Percentiles rank a stretch among this genome's conserved stretches.
These are phyloP conservation scores for Epithele typhae DNA, from an alignment of 768 basidiomycete genomes.

Conservation along the genomic window DNA sequence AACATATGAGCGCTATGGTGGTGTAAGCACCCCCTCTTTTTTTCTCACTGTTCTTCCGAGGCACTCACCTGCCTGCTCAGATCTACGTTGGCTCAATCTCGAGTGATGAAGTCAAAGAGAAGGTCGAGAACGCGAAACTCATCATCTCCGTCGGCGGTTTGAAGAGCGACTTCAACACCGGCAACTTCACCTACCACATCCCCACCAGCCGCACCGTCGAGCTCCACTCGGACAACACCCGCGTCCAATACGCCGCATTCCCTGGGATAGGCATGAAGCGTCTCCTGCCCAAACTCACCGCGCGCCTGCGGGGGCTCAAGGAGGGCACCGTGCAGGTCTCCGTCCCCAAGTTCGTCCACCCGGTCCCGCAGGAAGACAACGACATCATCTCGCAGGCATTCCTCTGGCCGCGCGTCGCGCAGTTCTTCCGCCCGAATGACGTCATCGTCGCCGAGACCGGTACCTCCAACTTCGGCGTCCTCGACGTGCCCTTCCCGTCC, in stretches of 20 bases:
- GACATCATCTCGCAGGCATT: constrained; percentile 68
- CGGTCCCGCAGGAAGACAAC: constrained; percentile 46
- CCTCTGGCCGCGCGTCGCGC: constrained; percentile 77
- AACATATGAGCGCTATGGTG: constrained; percentile 68
- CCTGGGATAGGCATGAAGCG: constrained; percentile 71
- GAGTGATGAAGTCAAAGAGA: constrained; percentile 60
- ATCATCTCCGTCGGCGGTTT: constrained; percentile 70
- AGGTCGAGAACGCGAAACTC: constrained; percentile 70
- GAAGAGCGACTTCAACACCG: constrained; percentile 83
- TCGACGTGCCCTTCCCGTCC: constrained; percentile 77
- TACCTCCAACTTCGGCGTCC: constrained; percentile 80
- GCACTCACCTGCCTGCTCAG: constrained; percentile 29
- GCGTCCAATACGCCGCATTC: constrained; percentile 60
- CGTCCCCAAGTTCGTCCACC: constrained; percentile 39
- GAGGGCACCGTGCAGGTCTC: constrained; percentile 35
- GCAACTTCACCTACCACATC: constrained; percentile 77
- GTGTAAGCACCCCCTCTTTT: constrained; percentile 43
- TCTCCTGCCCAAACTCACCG: constrained; percentile 67
- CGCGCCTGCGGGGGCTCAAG: constrained; percentile 42
- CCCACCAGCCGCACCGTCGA: constrained; percentile 57
- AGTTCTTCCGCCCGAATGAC: constrained; percentile 69
- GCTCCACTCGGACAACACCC: constrained; percentile 71
- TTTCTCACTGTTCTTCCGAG: neutral
- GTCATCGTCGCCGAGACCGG: constrained; percentile 89
- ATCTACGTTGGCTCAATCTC: constrained; percentile 75